phyloP scores from a whole-genome alignment of 805 yeast species.

The Wickerhamiella brachini region DNA sequence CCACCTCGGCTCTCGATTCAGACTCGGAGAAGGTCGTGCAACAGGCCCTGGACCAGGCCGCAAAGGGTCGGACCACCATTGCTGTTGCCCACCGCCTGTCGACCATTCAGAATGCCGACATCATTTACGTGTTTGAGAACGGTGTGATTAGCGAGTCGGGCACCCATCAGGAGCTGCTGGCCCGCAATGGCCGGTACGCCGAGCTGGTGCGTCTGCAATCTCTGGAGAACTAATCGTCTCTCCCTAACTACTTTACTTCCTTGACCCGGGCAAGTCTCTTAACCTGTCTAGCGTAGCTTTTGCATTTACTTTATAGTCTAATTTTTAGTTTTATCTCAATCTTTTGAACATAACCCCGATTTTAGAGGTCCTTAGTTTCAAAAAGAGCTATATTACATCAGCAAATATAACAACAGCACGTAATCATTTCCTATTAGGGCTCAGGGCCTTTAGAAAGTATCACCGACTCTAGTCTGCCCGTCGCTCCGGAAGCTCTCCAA shows the following conservation, averaged over 20 bases:
- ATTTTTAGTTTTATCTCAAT: background rate
- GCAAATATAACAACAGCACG: too few relatives aligned
- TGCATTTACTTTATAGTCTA: too few relatives aligned
- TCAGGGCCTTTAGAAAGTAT: background rate
- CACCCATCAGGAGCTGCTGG: constrained; percentile 35
- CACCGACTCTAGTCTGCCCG: background rate
- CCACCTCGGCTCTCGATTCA: constrained; percentile 50
- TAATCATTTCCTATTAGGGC: too few relatives aligned
- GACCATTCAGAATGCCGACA: constrained; percentile 50
- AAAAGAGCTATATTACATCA: too few relatives aligned
- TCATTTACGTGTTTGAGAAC: constrained; percentile 43
- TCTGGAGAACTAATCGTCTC: constrained; percentile 20
- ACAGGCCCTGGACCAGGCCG: constrained; percentile 51
- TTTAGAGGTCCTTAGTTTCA: too few relatives aligned
- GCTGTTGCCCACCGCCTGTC: constrained; percentile 78
- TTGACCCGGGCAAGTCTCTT: too few relatives aligned
- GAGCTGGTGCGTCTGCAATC: constrained; percentile 30
- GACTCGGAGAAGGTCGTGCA: constrained; percentile 72
- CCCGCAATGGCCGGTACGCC: constrained; percentile 25
- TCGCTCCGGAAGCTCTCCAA: background rate
- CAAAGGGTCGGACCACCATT: constrained; percentile 58
- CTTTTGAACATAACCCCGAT: background rate
- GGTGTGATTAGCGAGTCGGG: constrained; percentile 55
- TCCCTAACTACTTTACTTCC: too few relatives aligned
- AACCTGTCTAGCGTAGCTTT: too few relatives aligned